phyloP scores from a whole-genome alignment of 208 protist species.

The Trypanosoma cruzi region DNA sequence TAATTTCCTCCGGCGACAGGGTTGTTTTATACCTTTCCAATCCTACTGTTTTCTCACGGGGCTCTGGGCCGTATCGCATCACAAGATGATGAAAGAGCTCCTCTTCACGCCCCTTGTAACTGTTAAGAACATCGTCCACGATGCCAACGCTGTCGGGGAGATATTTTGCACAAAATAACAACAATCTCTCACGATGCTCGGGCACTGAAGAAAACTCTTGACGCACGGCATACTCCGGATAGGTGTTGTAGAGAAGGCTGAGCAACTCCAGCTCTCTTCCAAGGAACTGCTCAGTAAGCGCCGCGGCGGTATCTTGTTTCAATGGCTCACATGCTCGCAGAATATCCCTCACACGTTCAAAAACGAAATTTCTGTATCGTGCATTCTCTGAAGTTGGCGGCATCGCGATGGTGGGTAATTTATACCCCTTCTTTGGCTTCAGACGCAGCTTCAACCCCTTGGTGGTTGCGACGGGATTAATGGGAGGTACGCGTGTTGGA shows the following conservation, averaged over 20 bases:
- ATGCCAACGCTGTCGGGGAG: constrained; percentile 56
- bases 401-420: background rate
- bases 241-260: constrained; percentile 11
- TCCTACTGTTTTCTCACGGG: constrained; percentile 9
- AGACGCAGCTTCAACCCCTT: constrained; percentile 7
- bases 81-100: constrained; percentile 58
- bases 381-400: constrained; percentile 12
- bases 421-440: constrained; percentile 3
- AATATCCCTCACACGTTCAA: constrained; percentile 10
- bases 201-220: background rate
- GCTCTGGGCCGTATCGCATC: constrained; percentile 74
- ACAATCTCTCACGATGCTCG: constrained; percentile 45
- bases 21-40: background rate
- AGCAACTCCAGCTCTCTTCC: constrained; percentile 22
- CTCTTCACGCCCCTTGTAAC: constrained; percentile 61
- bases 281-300: constrained; percentile 12
- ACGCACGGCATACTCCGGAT: constrained; percentile 12
- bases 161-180: constrained; percentile 51
- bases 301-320: background rate
- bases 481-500: background rate
- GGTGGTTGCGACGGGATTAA: background rate
- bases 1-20: constrained; percentile 10
- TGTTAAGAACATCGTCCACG: constrained; percentile 47
- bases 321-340: constrained; percentile 14
- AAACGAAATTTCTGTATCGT: constrained; percentile 17